Base-by-base conservation (phyloP, 345 rosid genomes). In the Hypericum perforatum region DNA sequence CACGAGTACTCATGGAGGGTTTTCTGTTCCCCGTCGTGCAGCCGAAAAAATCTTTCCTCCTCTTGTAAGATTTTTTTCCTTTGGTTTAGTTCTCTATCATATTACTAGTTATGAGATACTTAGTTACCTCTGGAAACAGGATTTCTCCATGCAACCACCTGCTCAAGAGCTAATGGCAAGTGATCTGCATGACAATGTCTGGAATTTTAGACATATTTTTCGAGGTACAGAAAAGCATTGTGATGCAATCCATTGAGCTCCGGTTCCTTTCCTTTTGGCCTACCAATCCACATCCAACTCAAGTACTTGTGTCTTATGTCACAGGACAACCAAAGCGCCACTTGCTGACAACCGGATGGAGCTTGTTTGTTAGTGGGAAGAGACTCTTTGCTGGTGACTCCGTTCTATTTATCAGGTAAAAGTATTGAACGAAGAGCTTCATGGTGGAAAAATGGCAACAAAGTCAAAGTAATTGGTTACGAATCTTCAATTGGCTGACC, bases 1-100 rank as follows among this genome's bases (percentile, higher is more conserved):
- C 62, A 92, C 97, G 0, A 92, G 97, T 74, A 88, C 98, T 58
- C 97, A 92, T 66, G 98, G 98, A 64, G 97, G 97, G 57, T 92
- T 92, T 69, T 83, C 95, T 57, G 98, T 92, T 49, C 98, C 97
- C 8, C 91, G 95, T 2, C 82, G 94, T 51, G 95, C 98, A 13
- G 98, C 97, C 39, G 98, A 92, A 67, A 88, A 88, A 63, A 85
- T 83, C 45, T 92, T 92, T 66, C 98, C 98, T 44, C 60, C 85
- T 67, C 86, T 92, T 64, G 98, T 92, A 57, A 66, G 73, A 50
- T 49, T 11, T 47, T 54, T 11, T 48, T 48, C 37, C 53, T 58
- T 16, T 29, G 3, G 6, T 56, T 15, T 0, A 50, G 45, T 29
- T 41, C 47, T 14, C 43, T 41, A 51, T 49, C 49, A 12, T 9